phyloP scores from a whole-genome alignment of 1,284 basidiomycete genomes.

The Pascua sp. region DNA sequence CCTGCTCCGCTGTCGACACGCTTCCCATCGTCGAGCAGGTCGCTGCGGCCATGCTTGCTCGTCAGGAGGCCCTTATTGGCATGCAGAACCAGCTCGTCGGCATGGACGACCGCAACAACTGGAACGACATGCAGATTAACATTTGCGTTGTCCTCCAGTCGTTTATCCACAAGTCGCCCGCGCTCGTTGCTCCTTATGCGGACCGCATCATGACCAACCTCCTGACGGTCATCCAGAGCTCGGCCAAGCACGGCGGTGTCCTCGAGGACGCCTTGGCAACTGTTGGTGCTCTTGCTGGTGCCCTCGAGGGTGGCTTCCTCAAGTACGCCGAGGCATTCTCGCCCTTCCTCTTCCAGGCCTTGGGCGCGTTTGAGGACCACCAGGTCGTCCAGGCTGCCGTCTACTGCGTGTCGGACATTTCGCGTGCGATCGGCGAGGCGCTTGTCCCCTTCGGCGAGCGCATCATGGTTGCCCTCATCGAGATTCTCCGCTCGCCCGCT shows the following conservation, averaged over 20 bases:
- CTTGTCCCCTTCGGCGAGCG: slow-evolving; percentile 75
- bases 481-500: slow-evolving; percentile 86
- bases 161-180: slow-evolving; percentile 76
- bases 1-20: slow-evolving; percentile 75
- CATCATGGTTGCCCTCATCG: slow-evolving; percentile 87
- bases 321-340: slow-evolving; percentile 89
- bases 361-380: slow-evolving; percentile 90
- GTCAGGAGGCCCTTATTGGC: slow-evolving; percentile 82
- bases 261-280: slow-evolving; percentile 95
- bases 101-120: slow-evolving; percentile 94
- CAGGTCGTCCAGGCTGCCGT: slow-evolving; percentile 94
- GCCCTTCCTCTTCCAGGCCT: slow-evolving; percentile 82
- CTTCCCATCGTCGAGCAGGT: slow-evolving; percentile 80
- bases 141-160: slow-evolving; percentile 85
- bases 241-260: slow-evolving; percentile 90
- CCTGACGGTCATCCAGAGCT: slow-evolving; percentile 77
- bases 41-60: slow-evolving; percentile 71
- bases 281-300: slow-evolving; percentile 76
- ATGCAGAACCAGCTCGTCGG: slow-evolving; percentile 93
- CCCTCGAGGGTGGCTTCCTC: slow-evolving; percentile 77
- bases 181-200: slow-evolving; percentile 80
- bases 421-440: slow-evolving; percentile 82
- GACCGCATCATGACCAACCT: slow-evolving; percentile 94
- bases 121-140: slow-evolving; percentile 97
- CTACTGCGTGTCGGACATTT: slow-evolving; percentile 92